These are phyloP conservation scores for Tolypocladium pustulatum DNA, from an alignment of 2,329 filamentous ascomycete species.

Conservation along the genomic window DNA sequence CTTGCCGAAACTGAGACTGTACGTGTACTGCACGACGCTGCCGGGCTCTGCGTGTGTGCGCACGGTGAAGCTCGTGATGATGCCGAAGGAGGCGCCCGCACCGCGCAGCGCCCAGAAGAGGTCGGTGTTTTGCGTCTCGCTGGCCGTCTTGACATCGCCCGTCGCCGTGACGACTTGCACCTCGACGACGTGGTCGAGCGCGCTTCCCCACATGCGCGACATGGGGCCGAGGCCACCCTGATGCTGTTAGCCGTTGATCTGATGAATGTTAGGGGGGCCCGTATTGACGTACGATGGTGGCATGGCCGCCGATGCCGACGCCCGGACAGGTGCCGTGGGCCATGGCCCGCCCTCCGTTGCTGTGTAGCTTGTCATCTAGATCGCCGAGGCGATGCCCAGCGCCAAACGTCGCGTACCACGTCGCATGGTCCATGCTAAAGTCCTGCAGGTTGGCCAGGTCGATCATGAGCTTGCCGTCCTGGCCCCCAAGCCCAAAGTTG, in stretches of 20 bases:
- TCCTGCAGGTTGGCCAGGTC: slow-evolving; percentile 42
- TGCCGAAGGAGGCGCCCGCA: slow-evolving; percentile 44
- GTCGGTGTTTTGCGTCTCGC: slow-evolving; percentile 34
- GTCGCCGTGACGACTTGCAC: slow-evolving; percentile 47
- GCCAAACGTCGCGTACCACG: slow-evolving; percentile 45
- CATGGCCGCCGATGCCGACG: slow-evolving; percentile 48
- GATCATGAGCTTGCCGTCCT: slow-evolving; percentile 39
- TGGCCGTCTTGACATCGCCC: slow-evolving; percentile 38
- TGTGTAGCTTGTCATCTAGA: slow-evolving; percentile 37
- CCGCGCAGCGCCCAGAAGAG: slow-evolving; percentile 48
- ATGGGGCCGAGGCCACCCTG: slow-evolving; percentile 48
- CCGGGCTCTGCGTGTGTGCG: slow-evolving; percentile 45
- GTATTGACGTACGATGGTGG: slow-evolving; percentile 35
- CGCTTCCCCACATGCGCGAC: slow-evolving; percentile 48
- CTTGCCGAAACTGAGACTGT: slow-evolving; percentile 37
- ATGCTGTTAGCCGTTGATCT: not conserved
- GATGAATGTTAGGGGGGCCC: not conserved
- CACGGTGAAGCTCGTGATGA: slow-evolving; percentile 47
- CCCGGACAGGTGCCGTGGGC: slow-evolving; percentile 49
- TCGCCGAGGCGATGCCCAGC: slow-evolving; percentile 41
- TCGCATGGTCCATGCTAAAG: slow-evolving; percentile 40
- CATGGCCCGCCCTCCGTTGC: slow-evolving; percentile 43
- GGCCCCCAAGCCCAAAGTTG: slow-evolving; percentile 36
- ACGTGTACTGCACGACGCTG: slow-evolving; percentile 48
- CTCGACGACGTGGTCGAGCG: slow-evolving; percentile 43